Percentiles rank a stretch among this genome's conserved stretches.
phyloP scores from a whole-genome alignment of 1,284 basidiomycete species.

The Somion occarium region DNA sequence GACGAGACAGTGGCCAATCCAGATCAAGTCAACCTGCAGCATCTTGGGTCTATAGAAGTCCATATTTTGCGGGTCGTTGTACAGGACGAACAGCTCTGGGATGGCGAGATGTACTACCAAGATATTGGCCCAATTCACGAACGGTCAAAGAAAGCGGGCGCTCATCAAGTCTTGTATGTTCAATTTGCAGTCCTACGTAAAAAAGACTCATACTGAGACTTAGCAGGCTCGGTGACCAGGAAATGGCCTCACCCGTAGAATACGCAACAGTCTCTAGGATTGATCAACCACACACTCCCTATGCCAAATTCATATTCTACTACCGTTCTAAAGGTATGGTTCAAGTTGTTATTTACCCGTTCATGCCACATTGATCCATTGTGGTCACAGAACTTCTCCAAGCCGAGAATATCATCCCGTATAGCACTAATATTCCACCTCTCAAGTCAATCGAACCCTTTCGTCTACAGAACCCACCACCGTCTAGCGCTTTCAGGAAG shows the following conservation, averaged over 20 bases:
- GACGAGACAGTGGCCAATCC: neutral
- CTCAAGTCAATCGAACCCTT: neutral
- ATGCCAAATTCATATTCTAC: neutral
- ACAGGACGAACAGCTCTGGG: conserved; percentile 3
- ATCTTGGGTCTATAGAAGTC: conserved; percentile 5
- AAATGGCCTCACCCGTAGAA: neutral
- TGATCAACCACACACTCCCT: neutral
- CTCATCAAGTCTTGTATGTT: conserved; percentile 5
- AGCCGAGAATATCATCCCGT: conserved; percentile 2
- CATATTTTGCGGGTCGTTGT: conserved; percentile 2
- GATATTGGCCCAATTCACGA: conserved; percentile 6
- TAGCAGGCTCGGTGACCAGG: neutral
- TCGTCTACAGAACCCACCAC: neutral
- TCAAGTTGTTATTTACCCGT: neutral
- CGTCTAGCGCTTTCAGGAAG: neutral
- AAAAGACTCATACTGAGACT: neutral
- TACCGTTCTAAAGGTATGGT: conserved; percentile 3
- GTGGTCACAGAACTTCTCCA: neutral
- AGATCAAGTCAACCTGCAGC: neutral
- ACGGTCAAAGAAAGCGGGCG: conserved; percentile 3
- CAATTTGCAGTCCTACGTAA: neutral
- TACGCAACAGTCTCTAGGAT: neutral
- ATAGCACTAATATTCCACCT: neutral
- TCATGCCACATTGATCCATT: neutral
- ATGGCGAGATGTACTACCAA: neutral